These are phyloP conservation scores for Cyclocybe cylindracea DNA, from an alignment of 768 basidiomycete genomes.

Conservation along the genomic window DNA sequence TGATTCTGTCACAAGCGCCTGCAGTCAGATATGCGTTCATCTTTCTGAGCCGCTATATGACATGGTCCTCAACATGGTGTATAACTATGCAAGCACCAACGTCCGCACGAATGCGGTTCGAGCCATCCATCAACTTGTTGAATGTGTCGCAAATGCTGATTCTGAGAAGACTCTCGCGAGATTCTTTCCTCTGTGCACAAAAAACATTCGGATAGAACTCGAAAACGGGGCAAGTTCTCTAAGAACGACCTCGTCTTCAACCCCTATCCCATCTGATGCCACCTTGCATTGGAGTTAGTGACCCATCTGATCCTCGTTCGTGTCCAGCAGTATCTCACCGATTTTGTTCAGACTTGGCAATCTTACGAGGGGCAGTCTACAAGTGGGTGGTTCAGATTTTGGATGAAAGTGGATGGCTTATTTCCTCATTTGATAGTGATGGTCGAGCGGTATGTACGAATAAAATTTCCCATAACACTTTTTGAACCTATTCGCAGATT, in stretches of 20 bases:
- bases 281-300: slow-evolving; percentile 84
- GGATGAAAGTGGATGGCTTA: slow-evolving; percentile 1
- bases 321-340: background rate
- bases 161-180: slow-evolving; percentile 75
- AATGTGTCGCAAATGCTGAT: slow-evolving; percentile 81
- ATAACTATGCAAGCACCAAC: slow-evolving; percentile 78
- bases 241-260: slow-evolving; percentile 68
- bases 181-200: slow-evolving; percentile 73
- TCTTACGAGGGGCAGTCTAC: slow-evolving; percentile 78
- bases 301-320: slow-evolving; percentile 3
- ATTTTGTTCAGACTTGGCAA: slow-evolving; percentile 57
- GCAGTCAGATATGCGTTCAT: slow-evolving; percentile 77
- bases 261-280: slow-evolving; percentile 75
- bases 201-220: slow-evolving; percentile 73
- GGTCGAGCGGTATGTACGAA: slow-evolving; percentile 55
- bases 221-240: slow-evolving; percentile 83
- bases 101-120: slow-evolving; percentile 86
- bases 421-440: slow-evolving; percentile 37
- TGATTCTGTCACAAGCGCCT: slow-evolving; percentile 74
- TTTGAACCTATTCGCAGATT: slow-evolving; percentile 40
- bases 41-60: slow-evolving; percentile 76
- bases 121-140: slow-evolving; percentile 83
- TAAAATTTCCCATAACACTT: background rate
- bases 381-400: slow-evolving; percentile 49
- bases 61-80: slow-evolving; percentile 80